These are phyloP conservation scores for Cornus controversa DNA, from an alignment of 148 eudicot species.

Conservation along the genomic window DNA sequence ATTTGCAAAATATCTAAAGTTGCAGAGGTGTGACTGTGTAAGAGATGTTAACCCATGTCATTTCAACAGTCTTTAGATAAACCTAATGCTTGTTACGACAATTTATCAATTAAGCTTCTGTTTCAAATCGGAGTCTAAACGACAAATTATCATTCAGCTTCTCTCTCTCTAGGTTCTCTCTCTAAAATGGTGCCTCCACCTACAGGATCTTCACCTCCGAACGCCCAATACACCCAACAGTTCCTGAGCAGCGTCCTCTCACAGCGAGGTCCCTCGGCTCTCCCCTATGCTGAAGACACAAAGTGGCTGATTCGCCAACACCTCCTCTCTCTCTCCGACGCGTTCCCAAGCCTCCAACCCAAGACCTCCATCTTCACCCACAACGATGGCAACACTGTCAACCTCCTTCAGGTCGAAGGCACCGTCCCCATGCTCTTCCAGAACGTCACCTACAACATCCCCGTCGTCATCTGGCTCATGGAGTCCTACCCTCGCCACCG, in stretches of 20 bases:
- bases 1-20: too few species aligned
- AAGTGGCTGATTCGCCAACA: slow-evolving; percentile 96
- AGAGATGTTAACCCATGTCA: too few species aligned
- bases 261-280: slow-evolving; percentile 53
- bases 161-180: too few species aligned
- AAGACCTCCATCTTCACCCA: slow-evolving; percentile 77
- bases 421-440: slow-evolving; percentile 74
- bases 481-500: slow-evolving; percentile 79
- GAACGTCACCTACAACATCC: slow-evolving; percentile 75
- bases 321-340: slow-evolving; percentile 51
- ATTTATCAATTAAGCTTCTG: too few species aligned
- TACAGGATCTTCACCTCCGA: background rate
- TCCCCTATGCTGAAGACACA: slow-evolving; percentile 77
- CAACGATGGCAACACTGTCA: slow-evolving; percentile 85
- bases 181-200: background rate
- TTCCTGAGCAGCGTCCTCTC: slow-evolving; percentile 83
- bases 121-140: too few species aligned
- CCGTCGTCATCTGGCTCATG: slow-evolving; percentile 75
- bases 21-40: too few species aligned
- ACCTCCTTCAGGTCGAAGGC: slow-evolving; percentile 86
- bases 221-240: slow-evolving; percentile 33
- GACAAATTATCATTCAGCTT: too few species aligned
- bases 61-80: too few species aligned
- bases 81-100: too few species aligned
- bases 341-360: slow-evolving; percentile 67